These are phyloP conservation scores for Bipolaris bicolor DNA, from an alignment of 2,329 filamentous ascomycete species.

Conservation along the genomic window DNA sequence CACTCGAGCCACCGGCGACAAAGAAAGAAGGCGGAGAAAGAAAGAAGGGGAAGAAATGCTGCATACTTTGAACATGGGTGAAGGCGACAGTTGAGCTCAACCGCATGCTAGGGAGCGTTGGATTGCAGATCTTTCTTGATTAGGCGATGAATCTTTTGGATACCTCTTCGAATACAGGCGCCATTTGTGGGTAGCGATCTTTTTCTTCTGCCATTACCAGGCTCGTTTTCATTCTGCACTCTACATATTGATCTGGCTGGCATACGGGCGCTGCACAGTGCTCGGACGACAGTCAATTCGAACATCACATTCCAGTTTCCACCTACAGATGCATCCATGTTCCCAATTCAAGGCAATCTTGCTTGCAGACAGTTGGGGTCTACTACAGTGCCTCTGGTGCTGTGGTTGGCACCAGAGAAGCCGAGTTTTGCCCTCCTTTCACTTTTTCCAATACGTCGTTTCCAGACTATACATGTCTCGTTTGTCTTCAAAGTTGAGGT, in stretches of 20 bases:
- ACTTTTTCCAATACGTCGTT: neutral
- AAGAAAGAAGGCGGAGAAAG: constrained; percentile 64
- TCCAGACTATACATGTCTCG: neutral
- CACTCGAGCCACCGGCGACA: constrained; percentile 82
- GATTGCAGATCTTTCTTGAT: constrained; percentile 40
- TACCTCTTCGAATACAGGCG: constrained; percentile 48
- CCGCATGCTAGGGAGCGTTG: constrained; percentile 30
- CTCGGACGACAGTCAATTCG: constrained; percentile 6
- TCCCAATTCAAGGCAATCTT: neutral
- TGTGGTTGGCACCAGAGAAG: neutral
- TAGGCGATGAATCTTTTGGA: constrained; percentile 47
- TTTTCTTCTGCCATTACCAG: constrained; percentile 38
- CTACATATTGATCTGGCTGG: constrained; percentile 11
- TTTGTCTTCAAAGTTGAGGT: constrained; percentile 10
- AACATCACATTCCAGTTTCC: neutral
- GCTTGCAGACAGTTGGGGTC: neutral
- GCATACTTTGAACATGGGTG: constrained; percentile 42
- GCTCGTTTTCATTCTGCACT: constrained; percentile 21
- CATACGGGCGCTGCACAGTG: neutral
- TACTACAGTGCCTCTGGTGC: neutral
- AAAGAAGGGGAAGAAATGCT: constrained; percentile 47
- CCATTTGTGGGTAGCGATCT: constrained; percentile 50
- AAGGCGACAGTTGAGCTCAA: constrained; percentile 8
- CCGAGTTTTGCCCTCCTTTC: neutral
- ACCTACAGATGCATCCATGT: neutral